Evolutionary conservation across 192 early-diverging fungal species (phyloP), one percentile per base, ranked within the genome.

Genomic region (Dissophora ornata): DNA sequence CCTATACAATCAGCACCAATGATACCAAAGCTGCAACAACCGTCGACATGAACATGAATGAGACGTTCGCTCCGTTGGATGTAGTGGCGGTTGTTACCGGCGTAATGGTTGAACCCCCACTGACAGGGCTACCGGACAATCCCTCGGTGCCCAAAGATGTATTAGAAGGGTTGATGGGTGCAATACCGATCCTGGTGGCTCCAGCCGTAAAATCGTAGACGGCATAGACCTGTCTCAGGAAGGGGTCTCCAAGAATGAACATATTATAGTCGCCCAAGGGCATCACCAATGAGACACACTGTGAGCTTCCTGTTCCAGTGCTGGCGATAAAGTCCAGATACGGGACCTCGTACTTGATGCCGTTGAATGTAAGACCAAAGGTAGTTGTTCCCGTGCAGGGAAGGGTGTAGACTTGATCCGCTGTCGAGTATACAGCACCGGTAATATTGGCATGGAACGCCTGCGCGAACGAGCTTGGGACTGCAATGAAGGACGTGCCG

Each of bases 401-500:
- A 28, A 77, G 22, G 6, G 40, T 55, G 40, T 67, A 77, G 8
- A 61, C 42, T 34, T 62, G 57, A 34, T 51, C 34, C 4, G 32
- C 45, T 2, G 26, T 38, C 7, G 64, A 62, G 29, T 48, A 77
- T 4, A 22, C 24, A 9, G 73, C 73, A n/a, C 73, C 73, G 1
- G 73, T 55, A 34, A 77, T 44, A 18, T 46, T 57, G 25, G 57
- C 65, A 28, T 77, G 73, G 73, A 77, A 77, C 16, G 50, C 58
- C 6, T 62, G 32, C 29, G 73, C 73, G 45, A 77, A 77, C 6
- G 32, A 24, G 12, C 52, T 48, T 0, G 73, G 73, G 13, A 77
- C 73, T 2, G 73, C 73, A 57, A 77, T 77, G 51, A 77, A 77
- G 34, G 73, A 77, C 45, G 73, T 77, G 21, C 73, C 73, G 4